Conservation (phyloP, 257 asterid species). For the Solanum tacnaense region DNA sequence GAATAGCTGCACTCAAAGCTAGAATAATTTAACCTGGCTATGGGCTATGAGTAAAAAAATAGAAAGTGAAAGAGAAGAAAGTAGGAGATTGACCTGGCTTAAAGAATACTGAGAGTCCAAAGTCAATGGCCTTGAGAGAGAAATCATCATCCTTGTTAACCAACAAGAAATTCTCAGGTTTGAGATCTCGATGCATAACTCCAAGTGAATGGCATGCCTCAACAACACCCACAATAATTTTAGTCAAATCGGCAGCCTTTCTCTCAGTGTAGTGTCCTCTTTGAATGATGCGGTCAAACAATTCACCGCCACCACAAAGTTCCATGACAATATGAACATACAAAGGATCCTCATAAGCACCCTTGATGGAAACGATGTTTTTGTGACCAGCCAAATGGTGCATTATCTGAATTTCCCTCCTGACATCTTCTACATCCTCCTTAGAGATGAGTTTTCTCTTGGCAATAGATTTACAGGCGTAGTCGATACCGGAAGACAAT, state of each 20-base stretch:
- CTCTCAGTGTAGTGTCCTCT: conserved; percentile 90
- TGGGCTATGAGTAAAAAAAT: not conserved
- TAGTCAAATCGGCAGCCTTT: conserved; percentile 81
- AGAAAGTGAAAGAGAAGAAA: not conserved
- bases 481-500: conserved; percentile 40
- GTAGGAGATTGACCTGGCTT: conserved; percentile 52
- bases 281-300: conserved; percentile 84
- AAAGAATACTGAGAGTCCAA: conserved; percentile 94
- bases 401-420: conserved; percentile 97
- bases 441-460: conserved; percentile 79
- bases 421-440: conserved; percentile 84
- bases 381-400: conserved; percentile 88
- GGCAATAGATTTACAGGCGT: conserved; percentile 83
- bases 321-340: conserved; percentile 96
- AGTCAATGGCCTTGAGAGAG: conserved; percentile 90
- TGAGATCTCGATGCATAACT: conserved; percentile 92
- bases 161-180: conserved; percentile 88
- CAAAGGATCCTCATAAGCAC: conserved; percentile 78
- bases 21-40: not conserved
- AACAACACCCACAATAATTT: conserved; percentile 83
- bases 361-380: conserved; percentile 80
- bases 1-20: not conserved
- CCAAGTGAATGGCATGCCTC: conserved; percentile 97
- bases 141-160: conserved; percentile 83
- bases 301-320: conserved; percentile 81